Evolutionary conservation across 768 basidiomycete genomes (phyloP).

Genomic region (Crucibulum laeve): DNA sequence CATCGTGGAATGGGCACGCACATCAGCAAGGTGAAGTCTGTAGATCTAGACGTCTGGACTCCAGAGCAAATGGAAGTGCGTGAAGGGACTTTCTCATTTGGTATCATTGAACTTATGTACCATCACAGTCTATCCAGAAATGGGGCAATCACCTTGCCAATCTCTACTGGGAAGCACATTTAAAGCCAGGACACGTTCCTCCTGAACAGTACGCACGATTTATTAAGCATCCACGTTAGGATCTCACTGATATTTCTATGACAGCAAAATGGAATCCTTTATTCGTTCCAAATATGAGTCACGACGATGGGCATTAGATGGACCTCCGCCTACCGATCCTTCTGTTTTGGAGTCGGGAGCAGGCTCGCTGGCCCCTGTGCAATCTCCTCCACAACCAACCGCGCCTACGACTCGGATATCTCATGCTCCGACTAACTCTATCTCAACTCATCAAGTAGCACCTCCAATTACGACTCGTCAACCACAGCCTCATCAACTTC

Average conservation of each 20-base stretch:
- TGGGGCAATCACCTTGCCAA: conserved; percentile 96
- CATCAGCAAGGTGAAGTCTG: conserved; percentile 94
- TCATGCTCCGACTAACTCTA: conserved; percentile 22
- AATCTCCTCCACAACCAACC: conserved; percentile 12
- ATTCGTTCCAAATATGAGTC: conserved; percentile 97
- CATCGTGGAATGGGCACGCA: conserved; percentile 98
- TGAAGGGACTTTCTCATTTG: neutral
- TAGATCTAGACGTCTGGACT: conserved; percentile 97
- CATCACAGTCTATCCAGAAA: conserved; percentile 68
- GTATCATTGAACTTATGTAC: neutral
- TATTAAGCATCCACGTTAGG: neutral
- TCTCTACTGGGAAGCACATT: conserved; percentile 94
- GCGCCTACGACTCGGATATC: conserved; percentile 19
- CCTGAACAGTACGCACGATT: conserved; percentile 80
- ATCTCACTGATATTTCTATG: neutral
- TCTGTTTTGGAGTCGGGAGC: conserved; percentile 57
- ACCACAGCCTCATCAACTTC: conserved; percentile 51
- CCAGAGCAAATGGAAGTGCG: conserved; percentile 94
- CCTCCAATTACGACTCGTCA: conserved; percentile 33
- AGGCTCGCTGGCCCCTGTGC: neutral
- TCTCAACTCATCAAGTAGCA: conserved; percentile 24
- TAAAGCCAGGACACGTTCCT: conserved; percentile 87
- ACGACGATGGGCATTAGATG: conserved; percentile 90
- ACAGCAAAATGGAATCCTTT: conserved; percentile 96
- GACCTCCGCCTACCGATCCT: conserved; percentile 79